Conservation (phyloP, 2,329 filamentous ascomycete species). For the Phoma sp. region DNA sequence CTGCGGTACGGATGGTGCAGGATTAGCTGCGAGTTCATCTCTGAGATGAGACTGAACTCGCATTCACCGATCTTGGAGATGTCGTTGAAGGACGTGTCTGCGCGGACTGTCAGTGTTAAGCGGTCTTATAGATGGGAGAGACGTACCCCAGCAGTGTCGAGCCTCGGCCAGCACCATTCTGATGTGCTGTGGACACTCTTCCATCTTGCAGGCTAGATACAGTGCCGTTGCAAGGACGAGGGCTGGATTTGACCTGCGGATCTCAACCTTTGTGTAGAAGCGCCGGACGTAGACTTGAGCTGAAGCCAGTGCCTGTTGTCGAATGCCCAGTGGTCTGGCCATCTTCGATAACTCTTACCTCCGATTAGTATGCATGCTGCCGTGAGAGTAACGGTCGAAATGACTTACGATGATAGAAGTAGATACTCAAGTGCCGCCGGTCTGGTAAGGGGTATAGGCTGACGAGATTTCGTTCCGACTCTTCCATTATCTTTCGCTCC, state of each 20-base stretch:
- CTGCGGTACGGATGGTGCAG: constrained; percentile 90
- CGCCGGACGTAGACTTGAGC: constrained; percentile 94
- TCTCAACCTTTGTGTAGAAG: constrained; percentile 90
- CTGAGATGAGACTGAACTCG: constrained; percentile 90
- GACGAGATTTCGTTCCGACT: constrained; percentile 75
- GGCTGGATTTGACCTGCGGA: constrained; percentile 91
- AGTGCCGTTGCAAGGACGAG: constrained; percentile 91
- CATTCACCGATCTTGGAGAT: constrained; percentile 88
- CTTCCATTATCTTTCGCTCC: constrained; percentile 77
- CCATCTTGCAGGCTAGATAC: constrained; percentile 97
- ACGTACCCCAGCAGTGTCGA: constrained; percentile 64
- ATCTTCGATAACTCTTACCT: constrained; percentile 74
- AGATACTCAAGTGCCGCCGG: constrained; percentile 82
- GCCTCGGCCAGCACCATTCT: constrained; percentile 87
- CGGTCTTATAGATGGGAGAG: neutral
- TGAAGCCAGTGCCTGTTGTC: constrained; percentile 92
- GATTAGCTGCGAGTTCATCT: constrained; percentile 88
- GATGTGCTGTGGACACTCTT: constrained; percentile 96
- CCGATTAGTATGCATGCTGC: neutral
- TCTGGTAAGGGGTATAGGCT: constrained; percentile 84
- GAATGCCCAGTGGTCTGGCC: constrained; percentile 80
- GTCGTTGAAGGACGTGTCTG: constrained; percentile 59
- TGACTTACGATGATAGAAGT: constrained; percentile 82
- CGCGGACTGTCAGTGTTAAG: constrained; percentile 12
- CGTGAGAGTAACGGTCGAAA: neutral